phyloP scores from a whole-genome alignment of 192 early-diverging fungal genomes.

The Entophlyctis helioformis region DNA sequence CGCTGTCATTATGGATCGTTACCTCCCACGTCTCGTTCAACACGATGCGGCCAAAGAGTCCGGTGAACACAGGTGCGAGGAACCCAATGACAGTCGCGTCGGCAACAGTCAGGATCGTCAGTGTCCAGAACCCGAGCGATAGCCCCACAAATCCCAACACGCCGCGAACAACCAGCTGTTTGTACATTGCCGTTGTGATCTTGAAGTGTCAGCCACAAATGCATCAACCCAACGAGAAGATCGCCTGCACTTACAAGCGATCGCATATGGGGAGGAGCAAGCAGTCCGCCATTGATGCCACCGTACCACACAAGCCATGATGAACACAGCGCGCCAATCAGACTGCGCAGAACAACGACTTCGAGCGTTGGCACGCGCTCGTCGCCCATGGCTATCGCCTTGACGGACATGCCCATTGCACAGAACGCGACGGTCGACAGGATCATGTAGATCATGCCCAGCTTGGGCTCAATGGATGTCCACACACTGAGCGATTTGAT shows the following conservation, averaged over 20 bases:
- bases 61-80: slow-evolving; percentile 13
- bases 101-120: slow-evolving; percentile 9
- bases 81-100: slow-evolving; percentile 20
- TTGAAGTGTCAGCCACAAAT: neutral
- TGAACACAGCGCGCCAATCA: slow-evolving; percentile 3
- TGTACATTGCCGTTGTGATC: neutral
- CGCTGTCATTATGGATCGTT: too few species aligned
- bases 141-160: slow-evolving; percentile 7
- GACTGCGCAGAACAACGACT: slow-evolving; percentile 9
- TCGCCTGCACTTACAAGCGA: neutral
- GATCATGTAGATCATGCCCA: slow-evolving; percentile 16
- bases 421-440: slow-evolving; percentile 10
- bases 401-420: slow-evolving; percentile 10
- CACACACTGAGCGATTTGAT: too few species aligned
- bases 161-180: slow-evolving; percentile 7
- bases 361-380: slow-evolving; percentile 10
- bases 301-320: neutral
- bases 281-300: neutral
- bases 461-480: slow-evolving; percentile 7
- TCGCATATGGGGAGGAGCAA: neutral
- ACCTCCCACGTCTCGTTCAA: slow-evolving; percentile 15
- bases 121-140: slow-evolving; percentile 11
- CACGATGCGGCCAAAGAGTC: slow-evolving; percentile 12
- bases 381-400: slow-evolving; percentile 6
- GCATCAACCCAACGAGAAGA: neutral